Percentiles rank a stretch among this genome's conserved stretches.
Conservation (phyloP, 164 flowering plant species). For the Akebia trifoliata region DNA sequence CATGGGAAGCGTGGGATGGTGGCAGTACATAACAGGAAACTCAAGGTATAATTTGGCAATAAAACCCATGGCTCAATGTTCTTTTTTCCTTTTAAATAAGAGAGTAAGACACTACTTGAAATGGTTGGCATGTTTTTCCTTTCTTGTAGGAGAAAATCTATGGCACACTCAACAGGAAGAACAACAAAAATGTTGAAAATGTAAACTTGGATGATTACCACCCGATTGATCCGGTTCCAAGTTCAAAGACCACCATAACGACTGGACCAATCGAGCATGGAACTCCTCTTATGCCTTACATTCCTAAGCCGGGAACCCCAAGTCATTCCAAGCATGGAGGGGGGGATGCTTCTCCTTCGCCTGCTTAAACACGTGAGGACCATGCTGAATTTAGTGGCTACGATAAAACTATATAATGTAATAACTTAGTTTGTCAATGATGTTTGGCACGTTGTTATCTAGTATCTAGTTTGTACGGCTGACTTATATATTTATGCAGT, state of each 20-base stretch:
- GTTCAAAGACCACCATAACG: slow-evolving; percentile 46
- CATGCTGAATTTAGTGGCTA: too few species aligned
- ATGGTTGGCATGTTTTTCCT: background rate
- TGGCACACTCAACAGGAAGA: background rate
- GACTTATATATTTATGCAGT: too few species aligned
- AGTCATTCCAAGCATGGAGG: slow-evolving; percentile 22
- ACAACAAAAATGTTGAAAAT: background rate
- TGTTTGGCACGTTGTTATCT: too few species aligned
- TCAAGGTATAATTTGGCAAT: slow-evolving; percentile 1
- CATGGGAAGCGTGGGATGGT: background rate
- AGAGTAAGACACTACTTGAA: background rate
- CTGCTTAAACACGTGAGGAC: background rate
- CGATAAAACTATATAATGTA: too few species aligned
- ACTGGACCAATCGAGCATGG: slow-evolving; percentile 64
- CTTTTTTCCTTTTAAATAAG: background rate
- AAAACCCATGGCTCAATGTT: background rate
- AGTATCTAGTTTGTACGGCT: too few species aligned
- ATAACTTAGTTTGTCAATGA: too few species aligned
- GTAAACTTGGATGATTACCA: slow-evolving; percentile 49
- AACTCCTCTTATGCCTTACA: slow-evolving; percentile 53
- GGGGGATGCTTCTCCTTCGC: slow-evolving; percentile 14
- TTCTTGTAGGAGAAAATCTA: slow-evolving; percentile 3
- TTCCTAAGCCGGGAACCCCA: slow-evolving; percentile 48
- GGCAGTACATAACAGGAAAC: slow-evolving; percentile 4
- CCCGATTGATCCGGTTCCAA: slow-evolving; percentile 52